These are phyloP conservation scores for Tylopilus felleus DNA, from an alignment of 768 basidiomycete genomes.

Conservation along the genomic window DNA sequence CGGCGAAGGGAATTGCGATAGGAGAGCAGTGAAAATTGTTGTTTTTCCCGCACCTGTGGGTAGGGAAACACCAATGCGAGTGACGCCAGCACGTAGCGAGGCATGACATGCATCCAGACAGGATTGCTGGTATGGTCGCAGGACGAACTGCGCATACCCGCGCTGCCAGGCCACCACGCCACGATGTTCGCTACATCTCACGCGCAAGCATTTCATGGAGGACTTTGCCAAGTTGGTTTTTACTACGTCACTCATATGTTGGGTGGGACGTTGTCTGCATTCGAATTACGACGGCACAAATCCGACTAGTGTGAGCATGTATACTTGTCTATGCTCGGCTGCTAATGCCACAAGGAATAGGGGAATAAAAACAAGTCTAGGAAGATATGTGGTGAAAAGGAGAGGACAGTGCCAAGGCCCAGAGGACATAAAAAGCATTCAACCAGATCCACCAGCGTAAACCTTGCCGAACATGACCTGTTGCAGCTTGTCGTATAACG, in stretches of 20 bases:
- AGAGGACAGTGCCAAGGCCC: constrained; percentile 33
- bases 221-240: not conserved
- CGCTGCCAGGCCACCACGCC: constrained; percentile 2
- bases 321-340: constrained; percentile 18
- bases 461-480: constrained; percentile 97
- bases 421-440: constrained; percentile 13
- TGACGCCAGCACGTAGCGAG: constrained; percentile 62
- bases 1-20: constrained; percentile 58
- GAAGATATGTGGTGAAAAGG: constrained; percentile 28
- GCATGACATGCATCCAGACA: constrained; percentile 75
- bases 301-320: constrained; percentile 26
- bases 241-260: too few species aligned
- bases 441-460: constrained; percentile 82
- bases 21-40: constrained; percentile 82
- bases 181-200: not conserved
- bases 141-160: constrained; percentile 23
- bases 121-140: constrained; percentile 87
- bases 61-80: constrained; percentile 78
- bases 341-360: constrained; percentile 19
- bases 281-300: constrained; percentile 12
- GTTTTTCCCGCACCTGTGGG: constrained; percentile 91
- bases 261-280: constrained; percentile 10
- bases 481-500: constrained; percentile 98
- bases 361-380: constrained; percentile 36
- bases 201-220: constrained; percentile 12